Conservation (phyloP, 257 asterid genomes). For the Asclepias syriaca region DNA sequence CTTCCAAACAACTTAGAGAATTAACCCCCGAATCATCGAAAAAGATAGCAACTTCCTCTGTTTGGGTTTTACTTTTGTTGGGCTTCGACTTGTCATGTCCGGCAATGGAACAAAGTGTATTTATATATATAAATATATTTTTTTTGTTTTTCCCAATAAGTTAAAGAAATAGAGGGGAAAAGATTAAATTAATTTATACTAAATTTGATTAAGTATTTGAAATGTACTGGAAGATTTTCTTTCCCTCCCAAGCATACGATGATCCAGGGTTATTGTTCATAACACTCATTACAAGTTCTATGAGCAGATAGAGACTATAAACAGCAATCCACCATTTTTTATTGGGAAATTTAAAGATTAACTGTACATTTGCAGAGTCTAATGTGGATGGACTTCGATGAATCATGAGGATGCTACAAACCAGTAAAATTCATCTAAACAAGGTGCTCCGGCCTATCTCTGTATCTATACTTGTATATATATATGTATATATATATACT, state of each 20-base stretch:
- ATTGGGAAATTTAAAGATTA: background rate
- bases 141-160: no score
- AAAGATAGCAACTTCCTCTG: background rate
- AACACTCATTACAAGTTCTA: background rate
- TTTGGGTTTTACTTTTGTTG: background rate
- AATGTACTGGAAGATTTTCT: no score
- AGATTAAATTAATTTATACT: no score
- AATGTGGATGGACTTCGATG: background rate
- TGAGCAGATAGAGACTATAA: background rate
- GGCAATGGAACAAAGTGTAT: slow-evolving; percentile 5
- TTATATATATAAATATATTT: no score
- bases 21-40: background rate
- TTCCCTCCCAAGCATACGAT: background rate
- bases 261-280: background rate
- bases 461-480: background rate
- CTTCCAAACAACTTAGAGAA: background rate
- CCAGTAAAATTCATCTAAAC: slow-evolving; percentile 26
- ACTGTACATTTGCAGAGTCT: slow-evolving; percentile 14
- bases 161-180: no score
- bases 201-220: no score
- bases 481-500: background rate
- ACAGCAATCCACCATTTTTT: background rate
- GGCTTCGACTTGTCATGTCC: background rate
- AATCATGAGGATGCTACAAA: background rate
- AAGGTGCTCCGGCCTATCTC: slow-evolving; percentile 1